Evolutionary conservation across 2,329 filamentous ascomycete genomes (phyloP).

Genomic region (Curvularia sp.): DNA sequence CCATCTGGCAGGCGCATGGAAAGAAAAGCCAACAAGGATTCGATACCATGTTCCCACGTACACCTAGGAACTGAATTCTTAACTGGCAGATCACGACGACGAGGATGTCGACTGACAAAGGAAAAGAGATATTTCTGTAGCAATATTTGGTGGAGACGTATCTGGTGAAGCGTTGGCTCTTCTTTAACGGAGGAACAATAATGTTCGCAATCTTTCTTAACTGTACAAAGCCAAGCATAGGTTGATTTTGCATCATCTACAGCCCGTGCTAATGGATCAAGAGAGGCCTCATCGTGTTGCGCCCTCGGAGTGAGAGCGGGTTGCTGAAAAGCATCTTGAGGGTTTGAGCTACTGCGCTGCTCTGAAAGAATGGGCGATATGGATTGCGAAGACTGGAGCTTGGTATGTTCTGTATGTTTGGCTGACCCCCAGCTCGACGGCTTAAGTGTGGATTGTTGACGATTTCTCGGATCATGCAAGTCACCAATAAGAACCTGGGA

Average conservation of each 20-base stretch:
- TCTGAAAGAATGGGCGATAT: background rate
- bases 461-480: background rate
- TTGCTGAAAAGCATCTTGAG: too few species aligned
- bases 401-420: too few species aligned
- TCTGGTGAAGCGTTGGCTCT: background rate
- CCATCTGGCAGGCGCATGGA: background rate
- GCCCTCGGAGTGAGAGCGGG: too few species aligned
- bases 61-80: background rate
- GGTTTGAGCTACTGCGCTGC: too few species aligned
- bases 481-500: background rate
- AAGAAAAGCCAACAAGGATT: background rate
- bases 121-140: background rate
- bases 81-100: background rate
- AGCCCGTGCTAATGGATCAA: too few species aligned
- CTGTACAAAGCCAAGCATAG: background rate
- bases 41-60: background rate
- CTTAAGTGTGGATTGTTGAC: background rate
- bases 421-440: background rate
- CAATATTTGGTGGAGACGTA: background rate
- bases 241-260: background rate
- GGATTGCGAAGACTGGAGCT: background rate
- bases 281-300: too few species aligned
- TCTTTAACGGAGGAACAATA: background rate
- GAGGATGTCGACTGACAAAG: background rate
- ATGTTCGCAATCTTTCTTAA: background rate